Base-by-base conservation (phyloP, 768 basidiomycete species). In the Saitozyma podzolica region DNA sequence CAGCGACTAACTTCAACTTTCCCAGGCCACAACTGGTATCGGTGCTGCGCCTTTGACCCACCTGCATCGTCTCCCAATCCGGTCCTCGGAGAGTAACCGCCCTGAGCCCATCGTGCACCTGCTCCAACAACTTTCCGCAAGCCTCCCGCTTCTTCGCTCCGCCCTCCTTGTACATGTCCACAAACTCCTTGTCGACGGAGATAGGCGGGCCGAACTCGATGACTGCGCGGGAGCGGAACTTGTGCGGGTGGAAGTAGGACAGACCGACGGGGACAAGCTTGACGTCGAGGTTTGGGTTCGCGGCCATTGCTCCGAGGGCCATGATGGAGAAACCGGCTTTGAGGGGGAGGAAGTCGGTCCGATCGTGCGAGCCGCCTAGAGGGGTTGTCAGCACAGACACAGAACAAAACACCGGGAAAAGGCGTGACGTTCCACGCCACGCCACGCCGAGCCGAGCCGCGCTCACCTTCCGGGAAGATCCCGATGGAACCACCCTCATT, bases 11-110 rank as follows among this genome's bases (percentile, higher is more conserved):
- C 40, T 9, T 40, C 8, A 43, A 40, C 61, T 37, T 43, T 16
- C 50, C 7, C 37, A 14, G n/a, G 29, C 29, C 2, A 29, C 29
- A 29, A 29, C 29, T 5, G 29, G 2, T 29, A 29, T 5, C 29
- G 5, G 29, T 29, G 29, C 29, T 5, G 29, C 29, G 29, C 29
- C 57, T 19, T 29, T 9, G n/a, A 77, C 85, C 59, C 68, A 91
- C 96, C 92, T 98, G 96, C 54, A 99, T 84, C 1, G 95, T 98
- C 69, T 99, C 96, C 77, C 91, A 98, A 78, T 99, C 96, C 2
- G 95, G 93, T 16, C 93, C 92, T 61, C 94, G 84, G 58, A 98
- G 85, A 0, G 96, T 99, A 47, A 99, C 96, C 0, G 93, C 94
- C 82, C 97, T 94, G 69, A 99, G 82, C 20, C 86, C 89, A 71